A percentile compares a stretch with the other conserved stretches of the same genome.
These are phyloP conservation scores for Neoscytalidium dimidiatum DNA, from an alignment of 2,329 filamentous ascomycete genomes.

Conservation along the genomic window DNA sequence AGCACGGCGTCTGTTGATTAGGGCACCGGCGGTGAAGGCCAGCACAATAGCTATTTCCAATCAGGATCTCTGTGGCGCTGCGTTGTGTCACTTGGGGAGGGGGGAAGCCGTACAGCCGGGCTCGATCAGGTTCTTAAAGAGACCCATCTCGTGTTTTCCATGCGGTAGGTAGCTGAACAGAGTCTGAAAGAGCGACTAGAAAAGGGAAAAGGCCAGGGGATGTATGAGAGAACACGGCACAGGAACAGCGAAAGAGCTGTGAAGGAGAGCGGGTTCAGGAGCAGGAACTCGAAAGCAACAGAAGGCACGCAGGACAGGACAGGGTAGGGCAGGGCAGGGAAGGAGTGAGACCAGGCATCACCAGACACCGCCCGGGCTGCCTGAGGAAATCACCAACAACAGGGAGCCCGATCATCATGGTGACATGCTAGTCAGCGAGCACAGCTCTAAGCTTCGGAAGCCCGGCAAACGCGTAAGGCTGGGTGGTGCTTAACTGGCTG, in stretches of 20 bases:
- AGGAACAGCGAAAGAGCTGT: neutral
- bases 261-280: neutral
- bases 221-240: neutral
- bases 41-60: conserved; percentile 19
- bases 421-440: neutral
- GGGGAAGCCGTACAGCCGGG: conserved; percentile 11
- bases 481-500: neutral
- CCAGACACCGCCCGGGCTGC: neutral
- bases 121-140: conserved; percentile 19
- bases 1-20: conserved; percentile 22
- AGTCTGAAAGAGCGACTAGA: neutral
- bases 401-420: neutral
- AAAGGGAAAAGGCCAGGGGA: neutral
- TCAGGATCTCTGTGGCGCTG: neutral
- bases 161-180: neutral
- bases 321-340: neutral
- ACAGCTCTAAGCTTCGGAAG: neutral
- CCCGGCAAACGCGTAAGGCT: neutral
- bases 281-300: neutral
- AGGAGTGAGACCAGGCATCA: neutral
- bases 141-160: conserved; percentile 1
- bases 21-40: conserved; percentile 22
- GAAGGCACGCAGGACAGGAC: neutral
- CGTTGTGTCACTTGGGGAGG: neutral
- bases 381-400: neutral